Conservation (phyloP, 2,329 filamentous ascomycete genomes). For the Colletotrichum sp. region DNA sequence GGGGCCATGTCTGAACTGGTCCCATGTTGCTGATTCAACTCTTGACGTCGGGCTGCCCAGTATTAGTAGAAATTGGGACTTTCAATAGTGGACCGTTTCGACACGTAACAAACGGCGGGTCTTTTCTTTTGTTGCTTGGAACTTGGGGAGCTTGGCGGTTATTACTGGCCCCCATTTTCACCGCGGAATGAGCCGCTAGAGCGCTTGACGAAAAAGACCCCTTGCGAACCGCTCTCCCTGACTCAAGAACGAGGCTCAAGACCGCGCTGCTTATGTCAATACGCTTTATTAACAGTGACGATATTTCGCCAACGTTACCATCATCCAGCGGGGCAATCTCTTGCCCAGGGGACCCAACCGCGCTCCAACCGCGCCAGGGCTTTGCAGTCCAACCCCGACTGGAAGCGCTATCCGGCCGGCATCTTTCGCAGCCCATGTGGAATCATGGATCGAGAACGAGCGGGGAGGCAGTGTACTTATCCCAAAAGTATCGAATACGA, state of each 20-base stretch:
- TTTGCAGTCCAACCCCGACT: not conserved
- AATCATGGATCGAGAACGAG: constrained; percentile 1
- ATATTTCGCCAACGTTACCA: not conserved
- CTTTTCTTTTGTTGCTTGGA: not conserved
- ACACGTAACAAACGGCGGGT: constrained; percentile 14
- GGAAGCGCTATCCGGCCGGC: constrained; percentile 5
- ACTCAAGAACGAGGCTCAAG: constrained; percentile 9
- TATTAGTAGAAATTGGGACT: not conserved
- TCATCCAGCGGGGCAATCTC: constrained; percentile 1
- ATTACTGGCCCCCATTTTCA: not conserved
- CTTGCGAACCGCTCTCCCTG: not conserved
- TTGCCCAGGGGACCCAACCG: not conserved
- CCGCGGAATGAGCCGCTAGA: not conserved
- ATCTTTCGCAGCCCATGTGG: constrained; percentile 11
- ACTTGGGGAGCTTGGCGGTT: not conserved
- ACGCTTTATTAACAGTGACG: not conserved
- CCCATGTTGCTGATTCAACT: constrained; percentile 7
- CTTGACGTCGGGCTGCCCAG: not conserved
- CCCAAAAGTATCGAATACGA: constrained; percentile 1
- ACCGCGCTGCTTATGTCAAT: not conserved
- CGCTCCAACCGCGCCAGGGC: not conserved
- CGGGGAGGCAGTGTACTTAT: not conserved
- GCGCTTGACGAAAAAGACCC: not conserved
- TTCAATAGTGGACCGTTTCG: not conserved
- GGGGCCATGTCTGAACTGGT: not conserved